phyloP scores from a whole-genome alignment of 2,329 filamentous ascomycete genomes.

The Sporothrix pseudoabietina region DNA sequence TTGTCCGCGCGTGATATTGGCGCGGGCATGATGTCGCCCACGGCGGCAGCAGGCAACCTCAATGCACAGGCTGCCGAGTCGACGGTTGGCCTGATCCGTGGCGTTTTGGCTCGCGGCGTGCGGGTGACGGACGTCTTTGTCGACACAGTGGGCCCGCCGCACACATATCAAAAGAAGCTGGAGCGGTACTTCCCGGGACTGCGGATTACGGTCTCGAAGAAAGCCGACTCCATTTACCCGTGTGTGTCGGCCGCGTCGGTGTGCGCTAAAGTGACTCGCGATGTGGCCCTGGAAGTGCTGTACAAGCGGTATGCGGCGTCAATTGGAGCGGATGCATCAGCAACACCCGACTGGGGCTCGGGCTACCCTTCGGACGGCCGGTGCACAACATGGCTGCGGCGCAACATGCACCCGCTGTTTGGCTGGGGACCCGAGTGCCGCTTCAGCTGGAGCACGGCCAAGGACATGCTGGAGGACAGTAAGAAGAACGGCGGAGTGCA shows the following conservation, averaged over 20 bases:
- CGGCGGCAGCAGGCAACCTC: slow-evolving; percentile 72
- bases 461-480: slow-evolving; percentile 79
- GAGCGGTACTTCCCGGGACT: slow-evolving; percentile 80
- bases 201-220: slow-evolving; percentile 78
- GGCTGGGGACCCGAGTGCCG: slow-evolving; percentile 92
- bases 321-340: slow-evolving; percentile 33
- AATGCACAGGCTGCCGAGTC: slow-evolving; percentile 96
- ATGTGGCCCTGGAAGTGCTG: slow-evolving; percentile 81
- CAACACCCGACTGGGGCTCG: slow-evolving; percentile 69
- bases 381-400: slow-evolving; percentile 78
- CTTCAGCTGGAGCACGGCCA: slow-evolving; percentile 94
- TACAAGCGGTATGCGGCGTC: slow-evolving; percentile 54
- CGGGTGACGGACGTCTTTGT: slow-evolving; percentile 90
- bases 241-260: slow-evolving; percentile 93
- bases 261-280: slow-evolving; percentile 92
- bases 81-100: slow-evolving; percentile 77
- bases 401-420: slow-evolving; percentile 89
- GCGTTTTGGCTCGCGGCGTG: slow-evolving; percentile 74
- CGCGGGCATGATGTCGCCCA: slow-evolving; percentile 71
- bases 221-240: slow-evolving; percentile 90
- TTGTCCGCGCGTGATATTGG: slow-evolving; percentile 84
- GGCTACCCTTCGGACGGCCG: slow-evolving; percentile 89
- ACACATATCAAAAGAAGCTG: slow-evolving; percentile 79
- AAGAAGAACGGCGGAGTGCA: slow-evolving; percentile 53
- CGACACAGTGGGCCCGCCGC: slow-evolving; percentile 86